A percentile compares a stretch with the other conserved stretches of the same genome.
phyloP scores from a whole-genome alignment of 768 basidiomycete species.

The Lactarius akahatsu region DNA sequence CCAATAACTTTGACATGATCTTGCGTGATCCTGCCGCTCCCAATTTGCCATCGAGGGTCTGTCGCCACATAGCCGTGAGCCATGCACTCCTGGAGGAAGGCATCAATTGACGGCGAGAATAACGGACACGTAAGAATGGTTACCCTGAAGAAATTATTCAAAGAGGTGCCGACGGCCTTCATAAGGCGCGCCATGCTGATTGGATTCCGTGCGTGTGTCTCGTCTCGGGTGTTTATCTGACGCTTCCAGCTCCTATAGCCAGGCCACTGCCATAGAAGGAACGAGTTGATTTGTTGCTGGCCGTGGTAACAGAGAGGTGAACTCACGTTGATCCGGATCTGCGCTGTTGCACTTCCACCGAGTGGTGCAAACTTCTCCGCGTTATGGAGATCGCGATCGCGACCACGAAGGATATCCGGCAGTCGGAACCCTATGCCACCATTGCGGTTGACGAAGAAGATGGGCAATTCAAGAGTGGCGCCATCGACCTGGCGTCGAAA shows the following conservation, averaged over 20 bases:
- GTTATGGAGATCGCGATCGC: background rate
- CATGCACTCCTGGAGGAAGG: background rate
- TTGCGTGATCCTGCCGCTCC: constrained; percentile 16
- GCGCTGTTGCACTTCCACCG: background rate
- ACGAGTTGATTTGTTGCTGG: background rate
- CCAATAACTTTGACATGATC: constrained; percentile 20
- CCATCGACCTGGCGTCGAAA: constrained; percentile 12
- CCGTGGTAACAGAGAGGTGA: background rate
- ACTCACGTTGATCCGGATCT: constrained; percentile 16
- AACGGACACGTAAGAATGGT: background rate
- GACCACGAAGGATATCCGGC: background rate
- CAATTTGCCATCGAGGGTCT: constrained; percentile 11
- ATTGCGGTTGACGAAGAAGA: constrained; percentile 23
- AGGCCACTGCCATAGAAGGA: constrained; percentile 13
- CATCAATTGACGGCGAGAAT: background rate
- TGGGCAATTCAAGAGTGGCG: constrained; percentile 9
- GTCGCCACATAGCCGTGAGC: background rate
- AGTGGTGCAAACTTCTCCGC: background rate
- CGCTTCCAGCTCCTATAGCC: constrained; percentile 13
- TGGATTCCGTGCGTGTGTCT: background rate
- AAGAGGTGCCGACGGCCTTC: constrained; percentile 11
- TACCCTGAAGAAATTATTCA: constrained; percentile 18
- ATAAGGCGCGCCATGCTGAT: constrained; percentile 12
- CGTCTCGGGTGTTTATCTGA: constrained; percentile 20
- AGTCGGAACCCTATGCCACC: constrained; percentile 6